Conservation (phyloP, 805 yeast species). For the Diddensiella caesifluorescens region DNA sequence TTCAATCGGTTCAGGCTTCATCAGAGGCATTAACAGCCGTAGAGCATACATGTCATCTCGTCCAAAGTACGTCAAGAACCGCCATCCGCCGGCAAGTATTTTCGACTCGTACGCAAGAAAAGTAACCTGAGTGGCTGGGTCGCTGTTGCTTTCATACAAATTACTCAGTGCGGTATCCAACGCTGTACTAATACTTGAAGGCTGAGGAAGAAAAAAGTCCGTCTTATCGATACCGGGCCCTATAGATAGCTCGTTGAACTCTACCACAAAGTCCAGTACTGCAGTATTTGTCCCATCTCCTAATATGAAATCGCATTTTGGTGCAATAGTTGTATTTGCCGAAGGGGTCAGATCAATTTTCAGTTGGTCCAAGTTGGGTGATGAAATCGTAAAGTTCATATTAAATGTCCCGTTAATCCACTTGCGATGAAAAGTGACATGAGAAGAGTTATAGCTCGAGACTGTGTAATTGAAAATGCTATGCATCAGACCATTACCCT, state of each 20-base stretch:
- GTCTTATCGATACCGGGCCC: constrained; percentile 5
- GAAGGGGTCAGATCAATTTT: constrained; percentile 1
- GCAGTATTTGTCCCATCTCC: neutral
- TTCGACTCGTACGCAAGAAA: constrained; percentile 7
- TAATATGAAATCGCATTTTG: constrained; percentile 4
- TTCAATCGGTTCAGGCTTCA: constrained; percentile 7
- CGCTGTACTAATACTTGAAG: neutral
- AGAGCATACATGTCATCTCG: constrained; percentile 9
- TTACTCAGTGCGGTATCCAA: constrained; percentile 1
- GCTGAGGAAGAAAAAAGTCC: constrained; percentile 5
- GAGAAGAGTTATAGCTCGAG: constrained; percentile 4
- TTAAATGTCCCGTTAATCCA: constrained; percentile 11
- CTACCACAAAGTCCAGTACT: constrained; percentile 4
- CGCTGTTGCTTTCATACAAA: neutral
- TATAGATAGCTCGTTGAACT: constrained; percentile 10
- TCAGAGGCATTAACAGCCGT: constrained; percentile 8
- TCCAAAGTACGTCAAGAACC: constrained; percentile 10
- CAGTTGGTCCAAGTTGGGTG: constrained; percentile 2
- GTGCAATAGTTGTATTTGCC: constrained; percentile 5
- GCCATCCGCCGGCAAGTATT: constrained; percentile 11
- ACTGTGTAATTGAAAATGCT: constrained; percentile 10
- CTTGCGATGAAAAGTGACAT: constrained; percentile 2
- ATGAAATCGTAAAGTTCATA: constrained; percentile 9
- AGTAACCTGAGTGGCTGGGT: constrained; percentile 8
- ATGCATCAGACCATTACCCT: constrained; percentile 11